A percentile compares a stretch with the other conserved stretches of the same genome.
Evolutionary conservation across 176 grass and related monocot species (phyloP).

Genomic region (Pharus latifolius): DNA sequence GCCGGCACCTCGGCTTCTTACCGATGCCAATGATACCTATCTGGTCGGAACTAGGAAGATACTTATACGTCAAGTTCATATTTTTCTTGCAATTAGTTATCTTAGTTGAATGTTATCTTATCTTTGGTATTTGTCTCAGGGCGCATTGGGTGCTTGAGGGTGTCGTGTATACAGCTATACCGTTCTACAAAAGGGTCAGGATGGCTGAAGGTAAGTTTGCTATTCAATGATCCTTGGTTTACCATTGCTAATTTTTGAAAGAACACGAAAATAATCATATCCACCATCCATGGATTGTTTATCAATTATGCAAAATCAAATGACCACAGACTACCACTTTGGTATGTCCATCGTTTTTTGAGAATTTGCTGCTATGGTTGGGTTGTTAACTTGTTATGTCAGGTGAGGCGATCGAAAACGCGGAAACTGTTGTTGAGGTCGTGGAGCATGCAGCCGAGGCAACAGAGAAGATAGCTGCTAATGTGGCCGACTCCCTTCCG

Average conservation of each 20-base stretch:
- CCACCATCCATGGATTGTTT: background rate
- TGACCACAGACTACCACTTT: background rate
- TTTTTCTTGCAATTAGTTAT: too few relatives aligned
- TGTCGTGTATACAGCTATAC: conserved; percentile 34
- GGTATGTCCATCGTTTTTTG: background rate
- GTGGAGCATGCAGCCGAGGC: conserved; percentile 59
- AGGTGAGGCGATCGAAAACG: conserved; percentile 42
- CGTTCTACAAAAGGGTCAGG: conserved; percentile 41
- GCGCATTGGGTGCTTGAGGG: conserved; percentile 36
- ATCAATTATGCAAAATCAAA: background rate
- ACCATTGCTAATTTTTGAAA: background rate
- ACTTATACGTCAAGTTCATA: too few relatives aligned
- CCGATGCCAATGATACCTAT: conserved; percentile 38
- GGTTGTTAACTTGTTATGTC: background rate
- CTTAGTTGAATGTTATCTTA: background rate
- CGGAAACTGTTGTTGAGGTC: conserved; percentile 38
- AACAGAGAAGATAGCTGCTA: conserved; percentile 48
- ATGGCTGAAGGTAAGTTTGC: conserved; percentile 30
- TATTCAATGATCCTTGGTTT: background rate
- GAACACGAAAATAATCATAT: background rate
- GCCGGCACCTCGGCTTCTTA: conserved; percentile 10
- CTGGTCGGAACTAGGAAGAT: conserved; percentile 12
- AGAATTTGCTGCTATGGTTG: background rate
- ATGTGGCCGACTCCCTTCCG: conserved; percentile 39
- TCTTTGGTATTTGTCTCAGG: conserved; percentile 6